A percentile compares a stretch with the other conserved stretches of the same genome.
Evolutionary conservation across 2,329 filamentous ascomycete species (phyloP).

Genomic region (Colletotrichum theobromicola): DNA sequence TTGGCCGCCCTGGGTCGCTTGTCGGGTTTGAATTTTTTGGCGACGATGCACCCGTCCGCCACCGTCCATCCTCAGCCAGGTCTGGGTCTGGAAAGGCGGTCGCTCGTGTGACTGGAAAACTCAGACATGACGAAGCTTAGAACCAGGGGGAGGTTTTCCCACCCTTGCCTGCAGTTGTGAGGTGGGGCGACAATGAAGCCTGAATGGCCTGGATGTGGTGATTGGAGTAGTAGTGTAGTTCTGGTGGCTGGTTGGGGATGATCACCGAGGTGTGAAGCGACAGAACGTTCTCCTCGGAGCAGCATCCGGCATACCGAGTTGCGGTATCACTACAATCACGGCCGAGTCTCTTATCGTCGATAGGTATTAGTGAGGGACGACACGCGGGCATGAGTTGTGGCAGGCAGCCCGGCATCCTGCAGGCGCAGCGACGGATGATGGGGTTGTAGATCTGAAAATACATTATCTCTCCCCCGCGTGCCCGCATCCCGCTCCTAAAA

Average conservation of each 20-base stretch:
- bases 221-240: not conserved
- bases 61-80: not conserved
- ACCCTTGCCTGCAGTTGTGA: not conserved
- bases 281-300: not conserved
- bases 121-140: constrained; percentile 5
- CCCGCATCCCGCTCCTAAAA: not conserved
- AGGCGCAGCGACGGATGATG: not conserved
- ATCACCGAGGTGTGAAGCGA: not conserved
- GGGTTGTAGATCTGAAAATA: constrained; percentile 1
- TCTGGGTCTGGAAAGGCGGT: not conserved
- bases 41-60: not conserved
- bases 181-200: not conserved
- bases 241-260: not conserved
- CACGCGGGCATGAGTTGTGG: not conserved
- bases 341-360: not conserved
- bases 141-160: not conserved
- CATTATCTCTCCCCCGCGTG: constrained; percentile 12
- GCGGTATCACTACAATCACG: not conserved
- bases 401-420: not conserved
- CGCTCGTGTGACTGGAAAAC: constrained; percentile 8
- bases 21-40: not conserved
- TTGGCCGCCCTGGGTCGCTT: not conserved
- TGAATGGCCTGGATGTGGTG: not conserved
- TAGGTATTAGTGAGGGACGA: not conserved
- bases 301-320: not conserved